Conservation (phyloP, 495 filamentous ascomycete species). For the Monascus purpureus region DNA sequence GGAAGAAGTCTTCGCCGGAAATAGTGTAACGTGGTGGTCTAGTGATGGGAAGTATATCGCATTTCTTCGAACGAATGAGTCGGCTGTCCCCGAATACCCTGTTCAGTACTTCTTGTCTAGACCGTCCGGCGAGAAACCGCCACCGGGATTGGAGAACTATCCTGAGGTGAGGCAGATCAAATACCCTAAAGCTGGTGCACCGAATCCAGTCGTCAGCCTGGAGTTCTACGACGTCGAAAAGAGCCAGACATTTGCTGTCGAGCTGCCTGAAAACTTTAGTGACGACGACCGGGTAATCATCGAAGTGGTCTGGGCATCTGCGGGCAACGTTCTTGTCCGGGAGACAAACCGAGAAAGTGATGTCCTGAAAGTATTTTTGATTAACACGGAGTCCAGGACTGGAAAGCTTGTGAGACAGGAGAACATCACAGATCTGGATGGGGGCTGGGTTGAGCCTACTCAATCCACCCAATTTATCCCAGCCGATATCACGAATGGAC, state of each 20-base stretch:
- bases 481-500: constrained; percentile 62
- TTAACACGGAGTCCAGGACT: constrained; percentile 63
- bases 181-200: constrained; percentile 90
- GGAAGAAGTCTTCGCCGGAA: constrained; percentile 76
- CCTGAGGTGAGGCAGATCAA: constrained; percentile 87
- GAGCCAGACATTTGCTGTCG: constrained; percentile 63
- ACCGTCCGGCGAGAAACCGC: constrained; percentile 62
- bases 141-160: constrained; percentile 69
- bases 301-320: constrained; percentile 80
- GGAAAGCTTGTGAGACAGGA: constrained; percentile 65
- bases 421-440: constrained; percentile 71
- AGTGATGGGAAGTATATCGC: constrained; percentile 76
- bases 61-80: constrained; percentile 87
- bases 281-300: constrained; percentile 83
- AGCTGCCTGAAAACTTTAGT: constrained; percentile 60
- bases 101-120: constrained; percentile 85
- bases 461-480: constrained; percentile 79
- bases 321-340: constrained; percentile 62
- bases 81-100: constrained; percentile 80
- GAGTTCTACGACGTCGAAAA: constrained; percentile 81
- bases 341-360: constrained; percentile 95
- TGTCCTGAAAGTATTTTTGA: constrained; percentile 66
- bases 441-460: constrained; percentile 94
- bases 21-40: constrained; percentile 89
- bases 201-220: constrained; percentile 78